Conservation (phyloP, 164 flowering plant species). For the Kingdonia uniflora region DNA sequence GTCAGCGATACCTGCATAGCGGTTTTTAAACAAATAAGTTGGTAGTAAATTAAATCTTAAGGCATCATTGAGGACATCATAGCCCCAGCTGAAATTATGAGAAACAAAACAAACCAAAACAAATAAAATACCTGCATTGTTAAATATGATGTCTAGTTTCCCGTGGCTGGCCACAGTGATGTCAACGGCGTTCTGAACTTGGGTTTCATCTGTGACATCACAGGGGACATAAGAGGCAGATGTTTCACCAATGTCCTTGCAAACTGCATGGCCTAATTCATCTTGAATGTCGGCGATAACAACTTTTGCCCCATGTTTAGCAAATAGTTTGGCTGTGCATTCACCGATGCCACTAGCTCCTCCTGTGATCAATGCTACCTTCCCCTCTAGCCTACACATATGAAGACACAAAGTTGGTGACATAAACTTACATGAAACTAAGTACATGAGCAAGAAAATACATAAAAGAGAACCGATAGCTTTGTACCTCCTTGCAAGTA, state of each 20-base stretch:
- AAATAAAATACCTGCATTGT: slow-evolving; percentile 40
- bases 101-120: not conserved
- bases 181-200: slow-evolving; percentile 3
- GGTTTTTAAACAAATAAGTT: too few relatives aligned
- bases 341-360: slow-evolving; percentile 14
- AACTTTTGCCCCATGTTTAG: slow-evolving; percentile 10
- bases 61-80: too few relatives aligned
- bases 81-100: too few relatives aligned
- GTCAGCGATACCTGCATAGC: slow-evolving; percentile 26
- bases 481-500: too few relatives aligned
- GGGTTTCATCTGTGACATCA: slow-evolving; percentile 8
- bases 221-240: slow-evolving; percentile 11
- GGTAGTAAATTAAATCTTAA: too few relatives aligned
- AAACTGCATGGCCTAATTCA: slow-evolving; percentile 6
- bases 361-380: slow-evolving; percentile 10
- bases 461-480: too few relatives aligned
- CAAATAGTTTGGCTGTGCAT: slow-evolving; percentile 6
- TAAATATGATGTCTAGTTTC: slow-evolving; percentile 20
- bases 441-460: too few relatives aligned
- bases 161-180: slow-evolving; percentile 16
- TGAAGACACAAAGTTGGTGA: too few relatives aligned
- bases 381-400: slow-evolving; percentile 11
- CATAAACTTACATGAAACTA: too few relatives aligned
- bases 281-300: slow-evolving; percentile 15
- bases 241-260: not conserved